These are phyloP conservation scores for Aspergillus oerlinghausenensis DNA, from an alignment of 2,329 filamentous ascomycete genomes.

Conservation along the genomic window DNA sequence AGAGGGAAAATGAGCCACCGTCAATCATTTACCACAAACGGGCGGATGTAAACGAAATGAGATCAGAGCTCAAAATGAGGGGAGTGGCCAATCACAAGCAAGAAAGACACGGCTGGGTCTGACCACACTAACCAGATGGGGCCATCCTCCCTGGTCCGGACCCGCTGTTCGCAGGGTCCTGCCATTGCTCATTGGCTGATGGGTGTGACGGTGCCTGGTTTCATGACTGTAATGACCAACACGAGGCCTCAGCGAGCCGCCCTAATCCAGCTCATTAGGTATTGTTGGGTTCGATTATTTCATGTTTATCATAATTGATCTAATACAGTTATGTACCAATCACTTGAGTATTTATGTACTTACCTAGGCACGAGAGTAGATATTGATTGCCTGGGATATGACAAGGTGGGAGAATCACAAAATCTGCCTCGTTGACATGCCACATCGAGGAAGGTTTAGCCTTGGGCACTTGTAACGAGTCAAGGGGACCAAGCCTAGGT, in stretches of 20 bases:
- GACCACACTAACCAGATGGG: constrained; percentile 4
- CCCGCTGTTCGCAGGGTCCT: constrained; percentile 4
- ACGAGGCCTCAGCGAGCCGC: constrained; percentile 2
- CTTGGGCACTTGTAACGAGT: neutral
- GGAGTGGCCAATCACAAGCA: constrained; percentile 11
- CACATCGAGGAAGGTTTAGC: neutral
- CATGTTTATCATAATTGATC: too few species aligned
- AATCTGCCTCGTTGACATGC: neutral
- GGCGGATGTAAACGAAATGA: constrained; percentile 18
- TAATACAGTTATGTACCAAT: too few species aligned
- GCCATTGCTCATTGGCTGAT: constrained; percentile 3
- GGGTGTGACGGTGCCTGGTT: constrained; percentile 22
- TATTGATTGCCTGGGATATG: neutral
- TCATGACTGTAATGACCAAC: constrained; percentile 13
- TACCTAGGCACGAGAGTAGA: neutral
- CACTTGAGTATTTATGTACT: neutral
- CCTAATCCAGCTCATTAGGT: neutral
- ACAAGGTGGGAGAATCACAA: neutral
- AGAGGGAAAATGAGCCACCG: neutral
- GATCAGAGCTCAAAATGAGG: constrained; percentile 10
- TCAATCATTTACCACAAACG: constrained; percentile 5
- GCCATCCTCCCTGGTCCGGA: neutral
- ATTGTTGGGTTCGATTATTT: too few species aligned
- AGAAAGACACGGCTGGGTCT: neutral
- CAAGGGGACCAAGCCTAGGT: too few species aligned